Evolutionary conservation across 306 rosid genomes (phyloP).

Genomic region (Alnus glutinosa): DNA sequence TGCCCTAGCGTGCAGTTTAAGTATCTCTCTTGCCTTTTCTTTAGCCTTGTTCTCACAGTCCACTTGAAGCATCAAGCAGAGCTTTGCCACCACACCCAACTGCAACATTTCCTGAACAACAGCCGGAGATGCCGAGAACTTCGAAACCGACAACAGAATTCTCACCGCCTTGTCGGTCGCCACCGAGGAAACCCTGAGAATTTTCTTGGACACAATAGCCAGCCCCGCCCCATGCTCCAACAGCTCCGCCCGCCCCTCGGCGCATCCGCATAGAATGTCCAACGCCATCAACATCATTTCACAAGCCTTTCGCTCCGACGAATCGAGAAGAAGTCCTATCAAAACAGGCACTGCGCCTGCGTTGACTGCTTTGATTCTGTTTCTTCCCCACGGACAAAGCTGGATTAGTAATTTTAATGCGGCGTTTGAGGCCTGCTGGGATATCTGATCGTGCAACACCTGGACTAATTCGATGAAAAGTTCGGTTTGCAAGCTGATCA

Average conservation of each 20-base stretch:
- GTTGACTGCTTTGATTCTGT: slow-evolving; percentile 59
- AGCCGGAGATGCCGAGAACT: slow-evolving; percentile 45
- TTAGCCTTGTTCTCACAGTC: slow-evolving; percentile 72
- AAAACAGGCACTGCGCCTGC: slow-evolving; percentile 58
- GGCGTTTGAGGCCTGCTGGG: slow-evolving; percentile 58
- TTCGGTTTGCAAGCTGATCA: slow-evolving; percentile 30
- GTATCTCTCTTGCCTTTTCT: slow-evolving; percentile 72
- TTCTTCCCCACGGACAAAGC: slow-evolving; percentile 56
- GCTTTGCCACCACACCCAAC: slow-evolving; percentile 71
- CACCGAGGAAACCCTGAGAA: slow-evolving; percentile 64
- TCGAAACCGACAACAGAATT: slow-evolving; percentile 48
- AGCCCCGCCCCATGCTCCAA: slow-evolving; percentile 69
- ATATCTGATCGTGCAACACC: slow-evolving; percentile 52
- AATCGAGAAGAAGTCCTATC: slow-evolving; percentile 58
- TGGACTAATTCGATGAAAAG: slow-evolving; percentile 49
- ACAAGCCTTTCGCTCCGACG: slow-evolving; percentile 41
- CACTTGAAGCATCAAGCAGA: slow-evolving; percentile 66
- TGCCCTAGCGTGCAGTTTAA: slow-evolving; percentile 55
- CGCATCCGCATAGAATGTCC: slow-evolving; percentile 65
- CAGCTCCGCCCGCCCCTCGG: slow-evolving; percentile 76
- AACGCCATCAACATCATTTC: slow-evolving; percentile 62
- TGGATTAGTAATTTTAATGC: slow-evolving; percentile 47
- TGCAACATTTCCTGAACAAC: slow-evolving; percentile 73
- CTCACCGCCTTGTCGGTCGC: slow-evolving; percentile 74
- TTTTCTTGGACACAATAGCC: slow-evolving; percentile 72